Conservation (phyloP, 2,329 filamentous ascomycete genomes). For the Colletotrichum theobromicola region DNA sequence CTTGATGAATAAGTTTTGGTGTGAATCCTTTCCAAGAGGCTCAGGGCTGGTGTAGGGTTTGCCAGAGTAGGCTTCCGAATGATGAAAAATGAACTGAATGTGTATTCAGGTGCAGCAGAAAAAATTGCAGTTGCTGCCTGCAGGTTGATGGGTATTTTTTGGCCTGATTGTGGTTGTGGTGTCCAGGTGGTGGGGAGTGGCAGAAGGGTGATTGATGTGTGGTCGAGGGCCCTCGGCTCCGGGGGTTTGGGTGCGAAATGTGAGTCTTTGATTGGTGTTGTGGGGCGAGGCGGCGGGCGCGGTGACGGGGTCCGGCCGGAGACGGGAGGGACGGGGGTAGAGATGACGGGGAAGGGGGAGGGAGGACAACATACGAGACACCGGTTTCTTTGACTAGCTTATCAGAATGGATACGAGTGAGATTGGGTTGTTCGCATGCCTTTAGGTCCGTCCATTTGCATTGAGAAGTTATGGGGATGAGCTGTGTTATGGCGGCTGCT, state of each 20-base stretch:
- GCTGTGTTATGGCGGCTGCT: too few relatives aligned
- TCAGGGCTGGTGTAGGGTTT: neutral
- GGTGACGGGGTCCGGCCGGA: neutral
- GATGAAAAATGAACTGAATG: neutral
- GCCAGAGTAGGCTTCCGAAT: rapidly evolving
- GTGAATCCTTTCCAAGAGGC: neutral
- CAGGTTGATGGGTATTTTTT: neutral
- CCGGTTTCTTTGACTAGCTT: too few relatives aligned
- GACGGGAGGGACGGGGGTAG: neutral
- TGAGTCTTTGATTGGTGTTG: neutral
- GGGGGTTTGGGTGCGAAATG: neutral
- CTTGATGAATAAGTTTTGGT: neutral
- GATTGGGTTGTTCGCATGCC: too few relatives aligned
- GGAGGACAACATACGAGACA: too few relatives aligned
- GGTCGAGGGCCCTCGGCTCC: neutral
- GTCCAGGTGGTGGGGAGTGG: neutral
- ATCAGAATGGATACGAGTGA: too few relatives aligned
- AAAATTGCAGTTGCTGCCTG: neutral
- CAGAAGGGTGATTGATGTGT: neutral
- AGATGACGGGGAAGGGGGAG: neutral
- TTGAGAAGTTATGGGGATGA: too few relatives aligned
- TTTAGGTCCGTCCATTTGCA: too few relatives aligned
- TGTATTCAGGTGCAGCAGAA: neutral
- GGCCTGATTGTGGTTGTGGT: neutral
- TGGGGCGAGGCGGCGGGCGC: neutral